These are phyloP conservation scores for Fusarium sp. DNA, from an alignment of 2,329 filamentous ascomycete species.

Conservation along the genomic window DNA sequence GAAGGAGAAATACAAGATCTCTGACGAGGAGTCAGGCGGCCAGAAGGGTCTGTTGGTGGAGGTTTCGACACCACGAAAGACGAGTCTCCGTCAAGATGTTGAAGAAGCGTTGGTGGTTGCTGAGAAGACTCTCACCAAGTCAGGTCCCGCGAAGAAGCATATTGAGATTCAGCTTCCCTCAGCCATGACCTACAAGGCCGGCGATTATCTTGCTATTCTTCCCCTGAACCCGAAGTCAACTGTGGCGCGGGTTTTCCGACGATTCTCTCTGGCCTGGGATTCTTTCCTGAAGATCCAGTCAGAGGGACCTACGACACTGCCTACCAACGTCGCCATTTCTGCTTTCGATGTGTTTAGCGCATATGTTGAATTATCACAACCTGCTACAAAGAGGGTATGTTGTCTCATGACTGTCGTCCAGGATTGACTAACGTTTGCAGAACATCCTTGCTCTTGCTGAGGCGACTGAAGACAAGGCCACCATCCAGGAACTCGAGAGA, in stretches of 20 bases:
- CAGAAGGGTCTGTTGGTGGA: constrained; percentile 32
- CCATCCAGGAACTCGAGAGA: constrained; percentile 53
- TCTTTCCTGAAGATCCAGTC: constrained; percentile 68
- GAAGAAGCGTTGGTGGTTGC: constrained; percentile 37
- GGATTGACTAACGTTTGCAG: constrained; percentile 32
- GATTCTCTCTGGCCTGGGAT: constrained; percentile 75
- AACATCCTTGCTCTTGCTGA: constrained; percentile 56
- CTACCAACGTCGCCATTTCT: constrained; percentile 64
- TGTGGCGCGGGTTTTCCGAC: constrained; percentile 69
- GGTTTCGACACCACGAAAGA: constrained; percentile 34
- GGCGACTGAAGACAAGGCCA: constrained; percentile 56
- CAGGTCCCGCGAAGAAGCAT: constrained; percentile 61
- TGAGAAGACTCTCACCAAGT: constrained; percentile 32
- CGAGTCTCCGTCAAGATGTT: constrained; percentile 38
- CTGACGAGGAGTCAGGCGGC: neutral
- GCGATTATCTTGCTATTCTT: constrained; percentile 79
- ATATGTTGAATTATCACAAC: constrained; percentile 77
- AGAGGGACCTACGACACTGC: constrained; percentile 61
- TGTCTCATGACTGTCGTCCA: neutral
- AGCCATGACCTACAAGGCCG: constrained; percentile 71
- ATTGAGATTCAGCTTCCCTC: constrained; percentile 74
- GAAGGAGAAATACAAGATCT: constrained; percentile 49
- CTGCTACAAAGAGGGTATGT: constrained; percentile 71
- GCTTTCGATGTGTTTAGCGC: constrained; percentile 70
- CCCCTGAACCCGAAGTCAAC: constrained; percentile 72